phyloP scores from a whole-genome alignment of 1,284 basidiomycete species.

The Fomitopsis betulina region DNA sequence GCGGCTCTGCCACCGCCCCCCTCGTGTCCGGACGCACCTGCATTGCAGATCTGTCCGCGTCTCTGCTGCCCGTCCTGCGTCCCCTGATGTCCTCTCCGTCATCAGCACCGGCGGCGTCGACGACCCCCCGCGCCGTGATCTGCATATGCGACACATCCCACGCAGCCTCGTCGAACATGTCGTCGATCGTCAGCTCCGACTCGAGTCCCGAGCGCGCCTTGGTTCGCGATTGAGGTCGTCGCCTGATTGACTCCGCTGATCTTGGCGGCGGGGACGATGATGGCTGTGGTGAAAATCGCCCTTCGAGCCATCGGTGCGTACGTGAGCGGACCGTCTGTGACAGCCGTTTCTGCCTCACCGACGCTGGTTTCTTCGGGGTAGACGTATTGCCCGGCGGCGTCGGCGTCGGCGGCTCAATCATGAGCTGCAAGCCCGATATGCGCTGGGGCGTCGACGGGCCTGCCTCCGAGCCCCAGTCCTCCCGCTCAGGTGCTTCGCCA shows the following conservation, averaged over 20 bases:
- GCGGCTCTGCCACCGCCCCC: slow-evolving; percentile 13
- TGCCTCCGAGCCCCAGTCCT: not conserved
- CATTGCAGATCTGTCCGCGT: slow-evolving; percentile 7
- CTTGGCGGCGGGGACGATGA: slow-evolving; percentile 3
- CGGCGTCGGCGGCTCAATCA: slow-evolving; percentile 19
- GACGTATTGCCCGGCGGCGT: slow-evolving; percentile 12
- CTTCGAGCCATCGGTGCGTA: slow-evolving; percentile 50
- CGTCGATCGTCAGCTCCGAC: slow-evolving; percentile 17
- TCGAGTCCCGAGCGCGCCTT: slow-evolving; percentile 10
- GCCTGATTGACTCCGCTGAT: slow-evolving; percentile 3
- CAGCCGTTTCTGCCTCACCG: slow-evolving; percentile 37
- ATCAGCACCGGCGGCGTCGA: slow-evolving; percentile 3
- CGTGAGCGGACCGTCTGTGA: slow-evolving; percentile 50
- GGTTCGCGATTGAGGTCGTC: slow-evolving; percentile 1
- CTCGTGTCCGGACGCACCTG: slow-evolving; percentile 12
- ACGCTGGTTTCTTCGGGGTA: slow-evolving; percentile 12
- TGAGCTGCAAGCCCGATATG: slow-evolving; percentile 12
- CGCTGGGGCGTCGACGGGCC: slow-evolving; percentile 17
- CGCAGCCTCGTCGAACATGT: slow-evolving; percentile 24
- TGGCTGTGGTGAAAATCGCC: slow-evolving; percentile 32
- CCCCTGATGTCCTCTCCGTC: not conserved
- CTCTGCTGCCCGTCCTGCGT: not conserved
- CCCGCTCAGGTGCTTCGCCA: not conserved
- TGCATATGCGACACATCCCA: slow-evolving; percentile 17
- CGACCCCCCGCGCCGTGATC: slow-evolving; percentile 4